phyloP scores from a whole-genome alignment of 306 rosid genomes.

The Vicia sativa region DNA sequence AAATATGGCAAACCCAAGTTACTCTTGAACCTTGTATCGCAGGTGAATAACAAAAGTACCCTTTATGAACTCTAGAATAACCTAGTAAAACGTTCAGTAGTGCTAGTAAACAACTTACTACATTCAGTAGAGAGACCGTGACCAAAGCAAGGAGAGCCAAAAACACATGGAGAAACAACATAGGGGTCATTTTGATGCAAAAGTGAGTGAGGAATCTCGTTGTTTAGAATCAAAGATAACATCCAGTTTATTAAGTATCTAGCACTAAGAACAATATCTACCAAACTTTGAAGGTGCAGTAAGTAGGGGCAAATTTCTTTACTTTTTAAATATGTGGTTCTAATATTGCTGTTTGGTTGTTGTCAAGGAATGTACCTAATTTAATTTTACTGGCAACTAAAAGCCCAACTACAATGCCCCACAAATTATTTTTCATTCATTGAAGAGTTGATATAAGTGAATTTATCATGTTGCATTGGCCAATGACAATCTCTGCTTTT shows the following conservation, averaged over 20 bases:
- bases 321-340: background rate
- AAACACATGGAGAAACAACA: background rate
- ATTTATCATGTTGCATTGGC: conserved; percentile 28
- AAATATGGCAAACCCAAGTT: background rate
- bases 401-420: conserved; percentile 15
- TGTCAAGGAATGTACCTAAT: conserved; percentile 21
- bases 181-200: background rate
- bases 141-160: conserved; percentile 1
- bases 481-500: conserved; percentile 21
- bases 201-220: background rate
- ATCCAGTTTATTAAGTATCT: background rate
- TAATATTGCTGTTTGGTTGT: conserved; percentile 1
- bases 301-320: conserved; percentile 1
- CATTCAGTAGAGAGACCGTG: background rate
- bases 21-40: background rate
- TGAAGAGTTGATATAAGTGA: conserved; percentile 22
- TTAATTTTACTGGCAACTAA: conserved; percentile 18
- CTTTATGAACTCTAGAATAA: conserved; percentile 4
- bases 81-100: background rate
- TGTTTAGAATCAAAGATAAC: conserved; percentile 10
- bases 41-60: background rate
- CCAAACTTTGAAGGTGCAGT: background rate
- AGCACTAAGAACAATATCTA: background rate
- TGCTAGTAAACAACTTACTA: background rate
- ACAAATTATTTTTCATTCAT: conserved; percentile 8